Evolutionary conservation across 1,139 yeast genomes (phyloP), one percentile per base, ranked within the genome.

Genomic region (Kodamaea sp.): DNA sequence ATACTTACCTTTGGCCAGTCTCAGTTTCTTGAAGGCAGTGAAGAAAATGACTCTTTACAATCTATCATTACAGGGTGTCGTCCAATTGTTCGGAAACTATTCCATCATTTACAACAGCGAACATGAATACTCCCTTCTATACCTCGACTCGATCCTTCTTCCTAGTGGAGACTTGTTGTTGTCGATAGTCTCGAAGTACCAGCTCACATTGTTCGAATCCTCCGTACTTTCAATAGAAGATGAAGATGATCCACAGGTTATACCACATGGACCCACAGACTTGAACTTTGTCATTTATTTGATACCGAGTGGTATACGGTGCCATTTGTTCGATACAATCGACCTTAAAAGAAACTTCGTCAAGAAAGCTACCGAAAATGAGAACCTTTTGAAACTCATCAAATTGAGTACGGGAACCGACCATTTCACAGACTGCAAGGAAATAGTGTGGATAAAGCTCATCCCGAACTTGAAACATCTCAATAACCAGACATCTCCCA

Each of bases 241-340:
- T n/a, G 54, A 59, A 16, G 6, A 39, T 54, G 7, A 21, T 12
- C n/a, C n/a, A n/a, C n/a, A n/a, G 52, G 53, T 9, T n/a, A 31
- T 18, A 7, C 16, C 22, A 11, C 14, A 26, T n/a, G 13, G 27
- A n/a, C 27, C 42, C 3, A 14, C 21, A 3, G 41, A 39, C 21
- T 21, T 38, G 5, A 41, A 43, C 24, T 74, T 69, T 50, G 83
- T 78, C 6, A 59, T 85, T 1, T 83, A 83, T 46, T 53, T 86
- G 32, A 76, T 83, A 5, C 96, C 95, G 0, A 79, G 89, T 9
- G 94, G 90, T 0, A 79, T 83, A 12, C 61, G 89, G 35, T 85
- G 87, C 34, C 80, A 78, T 43, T 61, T 82, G 24, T 68, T 57
- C 35, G 78, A 80, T 22, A 68, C 72, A 5, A 47, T 58, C 3